Percentiles rank a stretch among this genome's conserved stretches.
These are phyloP conservation scores for Asterochloris erici DNA, from an alignment of 139 green algal genomes.

Conservation along the genomic window DNA sequence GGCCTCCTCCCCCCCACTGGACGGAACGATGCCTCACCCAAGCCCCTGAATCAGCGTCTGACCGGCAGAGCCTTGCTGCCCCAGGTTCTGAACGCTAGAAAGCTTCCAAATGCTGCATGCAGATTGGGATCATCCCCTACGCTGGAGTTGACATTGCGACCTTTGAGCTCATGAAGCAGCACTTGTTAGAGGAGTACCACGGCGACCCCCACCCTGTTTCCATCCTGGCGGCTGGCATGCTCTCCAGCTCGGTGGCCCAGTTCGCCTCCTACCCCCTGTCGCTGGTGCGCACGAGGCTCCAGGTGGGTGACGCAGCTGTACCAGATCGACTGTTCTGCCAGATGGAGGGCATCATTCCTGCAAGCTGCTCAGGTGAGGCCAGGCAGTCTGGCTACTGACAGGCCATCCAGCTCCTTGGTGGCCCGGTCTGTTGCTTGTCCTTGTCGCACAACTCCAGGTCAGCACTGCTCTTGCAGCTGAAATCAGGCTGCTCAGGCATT, in stretches of 20 bases:
- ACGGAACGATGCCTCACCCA: background rate
- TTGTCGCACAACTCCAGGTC: background rate
- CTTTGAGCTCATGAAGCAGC: conserved; percentile 85
- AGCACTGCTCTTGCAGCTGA: no score
- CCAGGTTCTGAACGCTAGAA: background rate
- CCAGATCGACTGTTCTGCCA: background rate
- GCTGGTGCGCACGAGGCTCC: conserved; percentile 77
- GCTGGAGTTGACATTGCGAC: conserved; percentile 84
- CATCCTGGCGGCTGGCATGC: conserved; percentile 77
- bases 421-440: background rate
- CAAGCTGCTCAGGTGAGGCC: background rate
- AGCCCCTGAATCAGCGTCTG: background rate
- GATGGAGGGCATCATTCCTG: background rate
- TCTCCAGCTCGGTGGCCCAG: conserved; percentile 75
- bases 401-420: background rate
- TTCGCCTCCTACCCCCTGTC: conserved; percentile 83
- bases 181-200: conserved; percentile 70
- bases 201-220: conserved; percentile 52
- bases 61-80: background rate
- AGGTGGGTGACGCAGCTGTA: conserved; percentile 31
- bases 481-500: no score
- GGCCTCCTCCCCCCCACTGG: background rate
- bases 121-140: conserved; percentile 86
- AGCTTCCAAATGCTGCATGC: background rate
- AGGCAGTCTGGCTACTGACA: background rate